Conservation (phyloP, 1,284 basidiomycete species). For the Ustilago sp. region DNA sequence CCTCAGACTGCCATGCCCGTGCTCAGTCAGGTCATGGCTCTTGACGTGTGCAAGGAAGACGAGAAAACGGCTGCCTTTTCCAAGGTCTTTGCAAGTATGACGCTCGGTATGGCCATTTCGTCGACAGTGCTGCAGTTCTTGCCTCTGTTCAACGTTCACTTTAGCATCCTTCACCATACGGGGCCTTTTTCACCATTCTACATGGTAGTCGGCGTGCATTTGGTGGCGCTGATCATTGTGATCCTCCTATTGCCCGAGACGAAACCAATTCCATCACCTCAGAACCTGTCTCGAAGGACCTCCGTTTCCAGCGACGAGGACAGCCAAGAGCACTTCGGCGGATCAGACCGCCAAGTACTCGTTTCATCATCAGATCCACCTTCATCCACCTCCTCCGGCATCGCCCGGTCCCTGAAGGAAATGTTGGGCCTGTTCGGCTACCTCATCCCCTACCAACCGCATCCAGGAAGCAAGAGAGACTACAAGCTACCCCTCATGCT, state of each 20-base stretch:
- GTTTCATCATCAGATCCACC: neutral
- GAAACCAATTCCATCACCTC: neutral
- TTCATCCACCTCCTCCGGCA: neutral
- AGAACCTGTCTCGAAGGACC: slow-evolving; percentile 3
- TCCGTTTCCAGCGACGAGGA: slow-evolving; percentile 19
- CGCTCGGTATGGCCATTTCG: slow-evolving; percentile 26
- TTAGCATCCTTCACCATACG: slow-evolving; percentile 35
- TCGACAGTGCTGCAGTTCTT: slow-evolving; percentile 23
- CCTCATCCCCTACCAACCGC: slow-evolving; percentile 29
- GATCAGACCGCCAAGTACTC: neutral
- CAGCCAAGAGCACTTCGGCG: neutral
- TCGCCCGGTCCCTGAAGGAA: slow-evolving; percentile 4
- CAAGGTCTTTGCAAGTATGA: slow-evolving; percentile 10
- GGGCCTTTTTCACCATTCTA: slow-evolving; percentile 44
- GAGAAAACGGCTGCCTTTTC: slow-evolving; percentile 35
- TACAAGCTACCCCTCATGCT: slow-evolving; percentile 41
- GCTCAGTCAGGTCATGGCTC: slow-evolving; percentile 33
- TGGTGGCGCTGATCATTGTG: slow-evolving; percentile 6
- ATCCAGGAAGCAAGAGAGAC: slow-evolving; percentile 18
- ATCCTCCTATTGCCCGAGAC: slow-evolving; percentile 28
- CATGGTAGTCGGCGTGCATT: slow-evolving; percentile 2
- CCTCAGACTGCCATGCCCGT: slow-evolving; percentile 15
- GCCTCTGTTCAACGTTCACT: slow-evolving; percentile 28
- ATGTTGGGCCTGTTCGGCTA: slow-evolving; percentile 28
- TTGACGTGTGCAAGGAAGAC: slow-evolving; percentile 33